Conservation (phyloP, 2,329 filamentous ascomycete genomes). For the Gremmenia infestans region DNA sequence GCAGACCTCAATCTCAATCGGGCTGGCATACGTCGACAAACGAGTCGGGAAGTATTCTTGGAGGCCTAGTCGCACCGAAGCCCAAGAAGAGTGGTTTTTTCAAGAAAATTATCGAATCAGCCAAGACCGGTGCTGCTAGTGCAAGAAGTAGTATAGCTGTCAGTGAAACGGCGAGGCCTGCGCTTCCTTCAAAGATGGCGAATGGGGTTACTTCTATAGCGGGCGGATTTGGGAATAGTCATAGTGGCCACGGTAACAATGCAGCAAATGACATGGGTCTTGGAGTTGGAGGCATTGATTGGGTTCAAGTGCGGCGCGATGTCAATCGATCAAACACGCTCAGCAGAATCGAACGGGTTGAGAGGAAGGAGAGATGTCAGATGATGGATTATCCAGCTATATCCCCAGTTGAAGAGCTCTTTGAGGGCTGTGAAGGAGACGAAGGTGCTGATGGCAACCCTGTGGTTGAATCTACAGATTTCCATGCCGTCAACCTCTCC, state of each 20-base stretch:
- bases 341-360: conserved; percentile 79
- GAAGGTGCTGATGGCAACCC: conserved; percentile 82
- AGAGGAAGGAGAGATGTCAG: conserved; percentile 83
- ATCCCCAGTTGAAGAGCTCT: conserved; percentile 83
- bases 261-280: conserved; percentile 67
- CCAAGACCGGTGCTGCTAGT: conserved; percentile 88
- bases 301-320: conserved; percentile 96
- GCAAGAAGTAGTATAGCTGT: conserved; percentile 79
- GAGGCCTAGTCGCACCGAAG: conserved; percentile 72
- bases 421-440: conserved; percentile 80
- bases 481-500: conserved; percentile 69
- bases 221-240: conserved; percentile 39
- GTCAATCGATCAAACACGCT: conserved; percentile 93
- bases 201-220: conserved; percentile 45
- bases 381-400: conserved; percentile 91
- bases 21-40: conserved; percentile 50
- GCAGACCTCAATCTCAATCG: conserved; percentile 57
- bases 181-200: conserved; percentile 29
- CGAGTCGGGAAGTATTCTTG: conserved; percentile 66
- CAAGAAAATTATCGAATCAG: conserved; percentile 90
- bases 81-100: conserved; percentile 85
- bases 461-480: conserved; percentile 78
- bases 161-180: conserved; percentile 40
- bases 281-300: conserved; percentile 61
- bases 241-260: conserved; percentile 34